A percentile compares a stretch with the other conserved stretches of the same genome.
These are phyloP conservation scores for Podaxis sp. DNA, from an alignment of 768 basidiomycete genomes.

Conservation along the genomic window DNA sequence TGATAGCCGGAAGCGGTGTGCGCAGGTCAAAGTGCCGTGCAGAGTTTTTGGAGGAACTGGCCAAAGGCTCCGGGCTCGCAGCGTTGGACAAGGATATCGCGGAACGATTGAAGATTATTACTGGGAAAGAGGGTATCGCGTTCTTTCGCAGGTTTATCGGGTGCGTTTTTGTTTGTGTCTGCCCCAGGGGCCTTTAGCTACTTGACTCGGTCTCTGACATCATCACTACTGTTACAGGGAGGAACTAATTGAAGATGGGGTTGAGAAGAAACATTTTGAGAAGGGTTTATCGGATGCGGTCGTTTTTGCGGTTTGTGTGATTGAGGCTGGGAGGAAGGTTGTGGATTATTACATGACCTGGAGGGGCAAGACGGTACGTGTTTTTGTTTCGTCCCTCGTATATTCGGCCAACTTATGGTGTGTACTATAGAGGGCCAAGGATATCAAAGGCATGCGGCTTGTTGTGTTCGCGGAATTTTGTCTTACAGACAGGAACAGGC, in stretches of 20 bases:
- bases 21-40: constrained; percentile 44
- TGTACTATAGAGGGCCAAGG: constrained; percentile 20
- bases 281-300: constrained; percentile 30
- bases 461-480: not conserved
- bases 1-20: constrained; percentile 35
- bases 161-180: constrained; percentile 29
- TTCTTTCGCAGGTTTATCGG: constrained; percentile 42
- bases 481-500: not conserved
- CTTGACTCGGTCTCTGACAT: not conserved
- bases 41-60: constrained; percentile 44
- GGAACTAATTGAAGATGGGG: constrained; percentile 2
- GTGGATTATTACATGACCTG: constrained; percentile 55
- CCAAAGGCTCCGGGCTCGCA: constrained; percentile 29
- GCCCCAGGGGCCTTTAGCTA: not conserved
- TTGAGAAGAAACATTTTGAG: constrained; percentile 1
- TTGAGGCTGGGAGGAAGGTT: constrained; percentile 37
- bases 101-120: constrained; percentile 41
- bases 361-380: constrained; percentile 40
- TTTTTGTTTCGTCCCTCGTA: constrained; percentile 1
- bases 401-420: not conserved
- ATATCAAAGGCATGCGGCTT: constrained; percentile 23
- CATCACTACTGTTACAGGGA: not conserved
- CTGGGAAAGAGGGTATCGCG: constrained; percentile 39
- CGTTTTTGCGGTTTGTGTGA: constrained; percentile 45
- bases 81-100: constrained; percentile 30